Evolutionary conservation across 2,329 filamentous ascomycete genomes (phyloP), one percentile per base, ranked within the genome.

Genomic region (Colletotrichum sp.): DNA sequence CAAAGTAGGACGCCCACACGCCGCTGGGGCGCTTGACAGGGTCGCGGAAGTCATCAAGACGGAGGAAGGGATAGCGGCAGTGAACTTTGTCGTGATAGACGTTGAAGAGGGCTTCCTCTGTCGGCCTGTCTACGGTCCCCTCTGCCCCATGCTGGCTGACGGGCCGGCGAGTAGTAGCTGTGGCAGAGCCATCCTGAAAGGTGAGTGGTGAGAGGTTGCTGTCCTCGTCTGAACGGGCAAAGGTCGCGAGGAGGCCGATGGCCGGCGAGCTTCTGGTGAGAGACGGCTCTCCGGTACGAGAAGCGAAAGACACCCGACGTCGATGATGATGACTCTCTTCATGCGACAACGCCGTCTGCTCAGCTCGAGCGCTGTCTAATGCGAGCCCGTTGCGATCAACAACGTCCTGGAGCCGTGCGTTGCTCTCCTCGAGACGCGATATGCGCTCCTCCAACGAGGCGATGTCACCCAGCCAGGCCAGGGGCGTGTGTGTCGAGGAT

Each of bases 71-170:
- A 34, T 81, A 82, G 13, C 80, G 78, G 4, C 77, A 74, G 36
- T 82, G 80, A 8, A 79, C 78, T 44, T 79, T 81, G 28, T 79
- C 79, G n/a, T 78, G 78, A 60, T 83, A 83, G 3, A 78, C 78
- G 7, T 73, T 73, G 5, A 83, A 69, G 8, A 81, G 76, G 2
- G 79, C 72, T 34, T 77, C 77, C 55, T 82, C 78, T 2, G 80
- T 65, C 8, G 79, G 71, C 8, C 60, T 68, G 7, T 59, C 66
- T 12, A 60, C 1, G 0, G 9, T 16, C 6, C 28, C 57, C 24
- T 70, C 57, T 12, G n/a, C 57, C 2, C 60, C 57, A 18, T 63
- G 57, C 13, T 52, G 68, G 34, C 68, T 70, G 34, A 28, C 15
- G 3, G 57, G 36, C 32, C 68, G 44, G n/a, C 44, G 44, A 13